Conservation (phyloP, 345 rosid genomes). For the Moringa oleifera region DNA sequence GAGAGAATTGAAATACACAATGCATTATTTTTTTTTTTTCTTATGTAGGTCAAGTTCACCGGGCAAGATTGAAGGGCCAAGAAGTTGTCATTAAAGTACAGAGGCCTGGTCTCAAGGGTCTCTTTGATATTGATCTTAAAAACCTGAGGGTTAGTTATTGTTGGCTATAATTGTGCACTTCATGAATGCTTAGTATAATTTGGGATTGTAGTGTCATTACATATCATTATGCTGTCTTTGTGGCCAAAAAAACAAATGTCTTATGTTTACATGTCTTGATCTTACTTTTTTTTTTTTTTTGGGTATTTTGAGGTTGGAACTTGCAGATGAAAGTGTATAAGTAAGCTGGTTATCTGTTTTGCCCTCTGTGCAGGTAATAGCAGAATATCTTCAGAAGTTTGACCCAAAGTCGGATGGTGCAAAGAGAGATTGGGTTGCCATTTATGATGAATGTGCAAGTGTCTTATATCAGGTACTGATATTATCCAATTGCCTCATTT, state of each 20-base stretch:
- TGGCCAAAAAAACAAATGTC: not conserved
- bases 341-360: not conserved
- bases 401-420: constrained; percentile 99
- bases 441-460: constrained; percentile 95
- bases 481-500: constrained; percentile 7
- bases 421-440: constrained; percentile 99
- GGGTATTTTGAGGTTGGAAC: no score
- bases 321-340: no score
- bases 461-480: constrained; percentile 76
- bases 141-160: constrained; percentile 72
- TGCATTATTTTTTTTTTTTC: not conserved
- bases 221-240: not conserved
- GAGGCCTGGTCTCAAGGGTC: constrained; percentile 95
- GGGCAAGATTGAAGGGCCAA: constrained; percentile 85
- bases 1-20: not conserved
- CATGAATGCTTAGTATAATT: not conserved
- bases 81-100: constrained; percentile 94
- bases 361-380: constrained; percentile 62
- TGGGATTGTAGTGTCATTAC: not conserved
- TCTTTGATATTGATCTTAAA: constrained; percentile 93
- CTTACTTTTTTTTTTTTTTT: not conserved
- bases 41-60: constrained; percentile 89
- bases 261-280: no score
- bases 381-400: constrained; percentile 93
- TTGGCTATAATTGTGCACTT: not conserved